Evolutionary conservation across 2,329 filamentous ascomycete genomes (phyloP), one percentile per base, ranked within the genome.

Genomic region (Xylaria multiplex): DNA sequence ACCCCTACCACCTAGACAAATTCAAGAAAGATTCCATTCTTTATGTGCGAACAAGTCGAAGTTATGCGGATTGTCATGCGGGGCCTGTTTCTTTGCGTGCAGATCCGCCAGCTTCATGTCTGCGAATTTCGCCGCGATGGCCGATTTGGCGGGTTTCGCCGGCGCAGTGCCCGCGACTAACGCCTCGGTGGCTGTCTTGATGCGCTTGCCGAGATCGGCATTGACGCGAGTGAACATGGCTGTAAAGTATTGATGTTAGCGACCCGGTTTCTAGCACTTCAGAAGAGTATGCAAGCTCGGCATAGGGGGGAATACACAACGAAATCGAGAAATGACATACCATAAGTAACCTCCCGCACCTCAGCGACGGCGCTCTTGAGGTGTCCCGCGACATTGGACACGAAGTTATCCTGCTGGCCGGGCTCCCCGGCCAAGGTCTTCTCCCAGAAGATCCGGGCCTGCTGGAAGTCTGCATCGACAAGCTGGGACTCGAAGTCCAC

Each of bases 371-470:
- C 81, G 11, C 27, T 22, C 48, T 52, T 86, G 69, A 90, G 77
- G 69, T 90, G 86, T 1, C 79, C 85, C 2, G 86, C 79, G 22
- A 90, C 81, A 67, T 90, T 91, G 62, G 80, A 76, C 32, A 90
- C 79, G 62, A 88, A 87, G 73, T 87, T 85, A 2, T 86, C 82
- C 76, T 90, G 87, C 74, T 89, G 87, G 2, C 85, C 87, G 4
- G 77, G 69, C 4, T 67, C 53, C 3, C 2, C 43, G 2, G 80
- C 79, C 42, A 78, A 77, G 1, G 82, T 76, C 24, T 83, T 79
- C 56, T 81, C 72, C 84, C 84, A 87, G 27, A 86, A 78, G 6
- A 74, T 78, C 49, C 76, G 78, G 3, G 69, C 63, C 62, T 70
- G 72, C 14, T 43, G 30, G 19, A 82, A 87, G 72, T 87, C 85